Evolutionary conservation across 179 eudicot species (phyloP).

Genomic region (Spinacia oleracea): DNA sequence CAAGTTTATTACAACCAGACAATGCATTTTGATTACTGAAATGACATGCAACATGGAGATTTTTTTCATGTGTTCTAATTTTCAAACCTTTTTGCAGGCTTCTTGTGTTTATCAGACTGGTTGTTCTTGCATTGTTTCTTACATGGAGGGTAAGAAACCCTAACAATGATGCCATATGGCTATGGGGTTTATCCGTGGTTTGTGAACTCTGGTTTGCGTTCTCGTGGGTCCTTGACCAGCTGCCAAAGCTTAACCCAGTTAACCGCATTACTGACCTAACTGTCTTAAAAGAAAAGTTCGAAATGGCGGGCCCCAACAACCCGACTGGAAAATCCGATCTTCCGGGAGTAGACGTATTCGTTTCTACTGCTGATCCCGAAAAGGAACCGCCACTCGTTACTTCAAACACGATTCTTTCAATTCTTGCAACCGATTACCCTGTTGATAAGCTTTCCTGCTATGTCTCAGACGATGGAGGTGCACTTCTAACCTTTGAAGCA

Average conservation of each 20-base stretch:
- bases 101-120: conserved; percentile 42
- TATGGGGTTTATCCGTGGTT: conserved; percentile 47
- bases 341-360: conserved; percentile 48
- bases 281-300: conserved; percentile 54
- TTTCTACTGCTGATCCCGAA: conserved; percentile 60
- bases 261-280: conserved; percentile 49
- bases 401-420: conserved; percentile 45
- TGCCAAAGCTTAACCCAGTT: conserved; percentile 56
- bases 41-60: not conserved
- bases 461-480: conserved; percentile 51
- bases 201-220: conserved; percentile 56
- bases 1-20: not conserved
- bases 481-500: conserved; percentile 46
- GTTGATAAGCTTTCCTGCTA: conserved; percentile 52
- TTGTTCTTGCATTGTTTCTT: conserved; percentile 40
- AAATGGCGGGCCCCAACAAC: conserved; percentile 43
- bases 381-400: conserved; percentile 55
- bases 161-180: conserved; percentile 46
- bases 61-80: conserved; percentile 12
- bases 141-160: conserved; percentile 41
- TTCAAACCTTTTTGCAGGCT: conserved; percentile 30
- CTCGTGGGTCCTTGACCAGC: conserved; percentile 62
- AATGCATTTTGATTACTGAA: not conserved
- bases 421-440: conserved; percentile 46
- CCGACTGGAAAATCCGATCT: conserved; percentile 54